Conservation (phyloP, 2,329 filamentous ascomycete genomes). For the Magnaporthales sp. region DNA sequence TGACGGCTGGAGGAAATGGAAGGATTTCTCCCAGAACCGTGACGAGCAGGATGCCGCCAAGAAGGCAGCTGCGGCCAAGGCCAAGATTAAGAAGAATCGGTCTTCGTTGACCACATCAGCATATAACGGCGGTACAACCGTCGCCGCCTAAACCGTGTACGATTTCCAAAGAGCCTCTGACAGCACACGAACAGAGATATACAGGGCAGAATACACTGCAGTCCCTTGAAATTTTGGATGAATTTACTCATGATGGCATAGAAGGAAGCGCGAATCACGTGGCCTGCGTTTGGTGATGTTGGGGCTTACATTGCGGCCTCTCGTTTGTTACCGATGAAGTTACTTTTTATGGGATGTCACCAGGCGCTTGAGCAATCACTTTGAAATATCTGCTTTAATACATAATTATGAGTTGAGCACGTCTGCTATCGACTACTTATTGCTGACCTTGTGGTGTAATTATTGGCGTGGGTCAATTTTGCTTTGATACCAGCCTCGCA, state of each 20-base stretch:
- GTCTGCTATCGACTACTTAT: not conserved
- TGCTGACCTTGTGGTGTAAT: too few relatives aligned
- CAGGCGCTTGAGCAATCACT: not conserved
- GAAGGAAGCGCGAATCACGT: not conserved
- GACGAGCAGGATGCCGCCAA: constrained; percentile 33
- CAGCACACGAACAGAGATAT: not conserved
- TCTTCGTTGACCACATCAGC: constrained; percentile 23
- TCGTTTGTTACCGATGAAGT: not conserved
- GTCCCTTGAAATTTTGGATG: not conserved
- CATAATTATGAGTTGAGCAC: not conserved
- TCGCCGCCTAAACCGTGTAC: not conserved
- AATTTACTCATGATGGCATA: not conserved
- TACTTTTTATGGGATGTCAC: not conserved
- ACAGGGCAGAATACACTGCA: not conserved
- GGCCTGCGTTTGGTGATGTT: not conserved
- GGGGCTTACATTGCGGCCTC: not conserved
- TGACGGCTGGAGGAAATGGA: constrained; percentile 97
- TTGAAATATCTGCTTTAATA: not conserved
- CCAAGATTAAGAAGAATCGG: constrained; percentile 36
- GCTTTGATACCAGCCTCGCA: too few relatives aligned
- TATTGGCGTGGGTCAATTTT: too few relatives aligned
- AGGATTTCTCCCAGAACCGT: constrained; percentile 58
- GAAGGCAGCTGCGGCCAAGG: constrained; percentile 27
- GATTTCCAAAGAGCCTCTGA: not conserved
- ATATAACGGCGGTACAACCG: not conserved